phyloP scores from a whole-genome alignment of 768 basidiomycete genomes.

The Steccherinum ochraceum region DNA sequence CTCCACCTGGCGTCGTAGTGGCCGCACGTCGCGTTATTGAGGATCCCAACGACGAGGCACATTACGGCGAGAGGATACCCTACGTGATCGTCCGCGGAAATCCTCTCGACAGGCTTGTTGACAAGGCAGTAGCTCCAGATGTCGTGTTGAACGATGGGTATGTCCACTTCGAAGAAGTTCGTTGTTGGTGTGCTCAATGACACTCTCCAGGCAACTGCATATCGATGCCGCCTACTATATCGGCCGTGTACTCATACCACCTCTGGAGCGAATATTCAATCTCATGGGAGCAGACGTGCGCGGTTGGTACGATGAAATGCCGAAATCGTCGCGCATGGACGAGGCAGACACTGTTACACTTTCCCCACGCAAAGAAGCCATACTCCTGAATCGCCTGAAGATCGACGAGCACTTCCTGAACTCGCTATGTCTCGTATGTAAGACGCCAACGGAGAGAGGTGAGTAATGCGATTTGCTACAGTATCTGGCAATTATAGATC shows the following conservation, averaged over 20 bases:
- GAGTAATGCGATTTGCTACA: conserved; percentile 5
- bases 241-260: conserved; percentile 77
- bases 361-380: conserved; percentile 29
- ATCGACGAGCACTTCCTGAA: conserved; percentile 76
- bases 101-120: conserved; percentile 59
- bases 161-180: conserved; percentile 9
- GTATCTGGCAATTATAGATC: background rate
- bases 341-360: conserved; percentile 27
- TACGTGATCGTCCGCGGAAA: conserved; percentile 77
- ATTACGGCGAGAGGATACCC: conserved; percentile 90
- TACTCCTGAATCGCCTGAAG: conserved; percentile 35
- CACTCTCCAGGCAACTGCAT: conserved; percentile 46
- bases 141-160: conserved; percentile 64
- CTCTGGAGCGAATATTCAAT: conserved; percentile 86
- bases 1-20: conserved; percentile 88
- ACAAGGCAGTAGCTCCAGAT: conserved; percentile 69
- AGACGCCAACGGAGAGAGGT: conserved; percentile 49
- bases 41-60: conserved; percentile 79
- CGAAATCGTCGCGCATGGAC: conserved; percentile 43
- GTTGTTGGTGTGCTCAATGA: background rate
- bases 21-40: conserved; percentile 67
- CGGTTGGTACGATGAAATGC: conserved; percentile 87
- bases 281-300: conserved; percentile 84
- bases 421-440: conserved; percentile 67
- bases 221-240: conserved; percentile 93